Evolutionary conservation across 1,284 basidiomycete genomes (phyloP), one percentile per base, ranked within the genome.

Genomic region (Melampsora abietis-canadensis): DNA sequence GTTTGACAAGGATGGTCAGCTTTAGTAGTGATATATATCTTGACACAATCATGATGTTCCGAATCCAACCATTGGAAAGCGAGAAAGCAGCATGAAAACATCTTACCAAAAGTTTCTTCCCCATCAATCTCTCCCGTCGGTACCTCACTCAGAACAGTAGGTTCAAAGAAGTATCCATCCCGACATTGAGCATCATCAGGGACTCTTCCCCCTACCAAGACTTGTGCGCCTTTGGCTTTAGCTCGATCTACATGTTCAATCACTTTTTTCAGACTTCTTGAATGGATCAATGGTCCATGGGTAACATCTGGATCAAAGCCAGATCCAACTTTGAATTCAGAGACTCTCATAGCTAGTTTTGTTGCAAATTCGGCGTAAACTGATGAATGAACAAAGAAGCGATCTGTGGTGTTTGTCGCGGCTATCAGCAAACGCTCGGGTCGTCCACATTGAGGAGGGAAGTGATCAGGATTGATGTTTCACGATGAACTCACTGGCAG

Each of bases 271-370:
- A 94, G 84, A 0, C 94, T 94, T 31, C 87, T 88, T 30, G 85
- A 83, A 83, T 96, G 93, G 78, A 98, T 96, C 66, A 99, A 85
- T 14, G 96, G 96, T 0, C 96, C 96, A 79, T 97, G 94, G 0
- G 93, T 97, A 34, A 82, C 80, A 63, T 75, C 80, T 48, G 68
- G 30, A 30, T 94, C 90, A 57, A 94, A 86, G 4, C 95, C 95
- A 77, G 93, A 87, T 31, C 96, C 94, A 76, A 95, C 85, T 81
- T 92, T 94, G 86, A 98, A 97, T 34, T 86, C 83, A n/a, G 90
- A 85, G 27, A 98, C 94, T 78, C 87, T 89, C 78, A 90, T 89
- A 4, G 90, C 87, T 21, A 96, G 87, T 69, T 88, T 87, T 40
- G 89, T 88, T 1, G 91, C 88, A 80, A 95, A 95, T 75, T 92